phyloP scores from a whole-genome alignment of 225 moss, liverwort and hornwort genomes.

The Straminergon stramineum region DNA sequence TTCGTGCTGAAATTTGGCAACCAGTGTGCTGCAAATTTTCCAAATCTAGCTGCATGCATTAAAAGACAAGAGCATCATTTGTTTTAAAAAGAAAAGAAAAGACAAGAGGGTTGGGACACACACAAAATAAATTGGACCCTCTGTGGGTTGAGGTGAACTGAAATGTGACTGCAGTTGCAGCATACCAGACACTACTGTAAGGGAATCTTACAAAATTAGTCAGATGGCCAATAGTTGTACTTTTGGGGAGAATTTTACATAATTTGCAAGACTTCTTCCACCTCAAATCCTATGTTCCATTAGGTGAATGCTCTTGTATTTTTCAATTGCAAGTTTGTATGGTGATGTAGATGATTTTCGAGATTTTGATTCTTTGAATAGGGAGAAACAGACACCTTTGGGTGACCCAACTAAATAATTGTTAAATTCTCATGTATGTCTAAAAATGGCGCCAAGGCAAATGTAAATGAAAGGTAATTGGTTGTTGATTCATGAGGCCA shows the following conservation, averaged over 20 bases:
- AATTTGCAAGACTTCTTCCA: accelerated
- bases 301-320: not conserved
- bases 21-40: not conserved
- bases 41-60: not conserved
- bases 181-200: not conserved
- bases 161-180: too few relatives aligned
- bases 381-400: not conserved
- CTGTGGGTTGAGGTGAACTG: not conserved
- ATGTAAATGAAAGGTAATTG: too few relatives aligned
- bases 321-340: not conserved
- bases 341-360: accelerated
- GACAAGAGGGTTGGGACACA: too few relatives aligned
- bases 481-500: accelerated
- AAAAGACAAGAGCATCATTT: not conserved
- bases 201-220: not conserved
- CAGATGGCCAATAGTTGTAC: not conserved
- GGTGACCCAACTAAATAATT: not conserved
- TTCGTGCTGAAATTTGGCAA: not conserved
- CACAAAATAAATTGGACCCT: not conserved
- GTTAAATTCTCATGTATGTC: not conserved
- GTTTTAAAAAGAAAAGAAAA: too few relatives aligned
- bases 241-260: not conserved
- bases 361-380: not conserved
- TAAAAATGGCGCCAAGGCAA: not conserved
- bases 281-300: not conserved